Conservation (phyloP, 306 rosid species). For the Cucurbita maxima region DNA sequence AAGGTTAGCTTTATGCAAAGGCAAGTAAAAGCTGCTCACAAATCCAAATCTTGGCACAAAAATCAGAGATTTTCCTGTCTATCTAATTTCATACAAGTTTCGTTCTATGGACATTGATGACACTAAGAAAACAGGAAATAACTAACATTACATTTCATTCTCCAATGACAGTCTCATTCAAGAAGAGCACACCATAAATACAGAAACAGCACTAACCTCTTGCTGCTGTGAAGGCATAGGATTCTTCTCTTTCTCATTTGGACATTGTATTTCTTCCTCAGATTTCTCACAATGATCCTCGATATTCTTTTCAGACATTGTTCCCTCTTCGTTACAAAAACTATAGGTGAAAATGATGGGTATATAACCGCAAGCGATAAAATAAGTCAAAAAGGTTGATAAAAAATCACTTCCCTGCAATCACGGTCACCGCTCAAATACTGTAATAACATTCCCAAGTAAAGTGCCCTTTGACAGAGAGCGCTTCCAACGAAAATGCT, state of each 20-base stretch:
- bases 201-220: conserved; percentile 39
- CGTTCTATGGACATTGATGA: not conserved
- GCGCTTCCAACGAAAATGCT: not conserved
- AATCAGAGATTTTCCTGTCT: not conserved
- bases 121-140: not conserved
- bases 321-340: not conserved
- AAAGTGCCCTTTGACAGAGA: not conserved
- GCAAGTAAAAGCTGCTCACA: not conserved
- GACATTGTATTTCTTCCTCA: conserved; percentile 26
- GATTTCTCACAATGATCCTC: conserved; percentile 28
- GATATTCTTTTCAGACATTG: conserved; percentile 39
- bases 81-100: not conserved
- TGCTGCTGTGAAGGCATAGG: conserved; percentile 58
- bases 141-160: not conserved
- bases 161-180: not conserved
- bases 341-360: not conserved
- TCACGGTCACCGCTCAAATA: not conserved
- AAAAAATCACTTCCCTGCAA: not conserved
- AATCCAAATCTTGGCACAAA: not conserved
- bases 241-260: conserved; percentile 22
- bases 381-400: not conserved
- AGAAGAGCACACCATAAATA: not conserved
- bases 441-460: not conserved
- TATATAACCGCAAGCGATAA: not conserved
- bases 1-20: not conserved